Conservation (phyloP, 176 grass and related monocot species). For the Bothriochloa decipiens region DNA sequence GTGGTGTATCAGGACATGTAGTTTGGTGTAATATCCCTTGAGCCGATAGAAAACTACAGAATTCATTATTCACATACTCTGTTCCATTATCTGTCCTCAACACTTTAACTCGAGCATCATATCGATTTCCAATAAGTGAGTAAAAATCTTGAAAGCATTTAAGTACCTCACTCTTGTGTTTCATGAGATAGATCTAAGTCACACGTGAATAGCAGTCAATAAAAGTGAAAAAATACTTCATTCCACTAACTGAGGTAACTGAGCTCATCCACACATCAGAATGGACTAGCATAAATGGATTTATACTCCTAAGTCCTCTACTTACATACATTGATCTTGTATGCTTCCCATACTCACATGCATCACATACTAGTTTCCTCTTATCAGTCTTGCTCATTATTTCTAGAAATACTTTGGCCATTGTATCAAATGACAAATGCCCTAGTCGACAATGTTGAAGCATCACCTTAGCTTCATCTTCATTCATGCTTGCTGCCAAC, state of each 20-base stretch:
- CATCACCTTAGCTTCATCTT: too few relatives aligned
- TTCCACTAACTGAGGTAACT: neutral
- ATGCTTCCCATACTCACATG: neutral
- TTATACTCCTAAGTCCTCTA: neutral
- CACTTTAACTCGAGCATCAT: neutral
- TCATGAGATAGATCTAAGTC: too few relatives aligned
- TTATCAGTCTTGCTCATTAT: too few relatives aligned
- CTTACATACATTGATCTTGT: neutral
- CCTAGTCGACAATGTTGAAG: too few relatives aligned
- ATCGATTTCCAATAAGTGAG: neutral
- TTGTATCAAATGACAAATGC: too few relatives aligned
- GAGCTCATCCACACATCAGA: neutral
- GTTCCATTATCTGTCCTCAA: neutral
- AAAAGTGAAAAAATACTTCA: neutral
- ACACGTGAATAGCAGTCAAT: neutral
- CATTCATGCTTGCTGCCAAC: too few relatives aligned
- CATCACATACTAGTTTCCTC: neutral
- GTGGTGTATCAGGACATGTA: neutral
- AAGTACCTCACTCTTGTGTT: neutral
- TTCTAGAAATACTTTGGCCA: too few relatives aligned
- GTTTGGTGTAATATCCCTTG: neutral
- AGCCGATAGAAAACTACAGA: neutral
- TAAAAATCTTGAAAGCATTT: neutral
- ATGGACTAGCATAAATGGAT: neutral
- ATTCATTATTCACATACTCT: neutral